A percentile compares a stretch with the other conserved stretches of the same genome.
Conservation (phyloP, 148 eudicot species). For the Spergularia bocconei region DNA sequence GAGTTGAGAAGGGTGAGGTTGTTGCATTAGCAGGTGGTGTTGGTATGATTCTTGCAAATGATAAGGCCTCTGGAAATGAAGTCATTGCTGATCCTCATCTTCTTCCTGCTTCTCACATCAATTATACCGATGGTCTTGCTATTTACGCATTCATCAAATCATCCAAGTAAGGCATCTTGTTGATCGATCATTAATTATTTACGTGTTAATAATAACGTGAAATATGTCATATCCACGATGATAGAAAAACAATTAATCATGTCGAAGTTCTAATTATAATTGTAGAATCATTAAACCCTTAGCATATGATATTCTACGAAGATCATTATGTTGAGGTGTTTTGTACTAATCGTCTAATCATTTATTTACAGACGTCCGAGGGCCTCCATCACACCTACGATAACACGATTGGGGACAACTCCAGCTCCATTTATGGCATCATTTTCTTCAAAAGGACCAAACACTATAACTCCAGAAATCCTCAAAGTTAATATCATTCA, state of each 20-base stretch:
- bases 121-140: slow-evolving; percentile 48
- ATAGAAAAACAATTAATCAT: too few species aligned
- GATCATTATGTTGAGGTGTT: too few species aligned
- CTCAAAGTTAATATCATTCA: slow-evolving; percentile 52
- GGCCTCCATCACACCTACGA: slow-evolving; percentile 56
- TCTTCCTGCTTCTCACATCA: slow-evolving; percentile 80
- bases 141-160: slow-evolving; percentile 40
- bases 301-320: too few species aligned
- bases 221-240: too few species aligned
- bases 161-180: slow-evolving; percentile 39
- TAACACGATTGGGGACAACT: slow-evolving; percentile 47
- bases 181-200: too few species aligned
- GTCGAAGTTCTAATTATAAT: too few species aligned
- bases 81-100: slow-evolving; percentile 77
- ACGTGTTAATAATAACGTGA: too few species aligned
- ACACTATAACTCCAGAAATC: slow-evolving; percentile 60
- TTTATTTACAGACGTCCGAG: slow-evolving; percentile 41
- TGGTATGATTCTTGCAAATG: slow-evolving; percentile 75
- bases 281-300: too few species aligned
- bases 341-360: too few species aligned
- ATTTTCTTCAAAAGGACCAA: slow-evolving; percentile 85
- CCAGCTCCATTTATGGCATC: slow-evolving; percentile 97
- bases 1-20: slow-evolving; percentile 83
- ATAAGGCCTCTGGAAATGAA: slow-evolving; percentile 55
- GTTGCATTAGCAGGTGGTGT: slow-evolving; percentile 70